Percentiles rank a stretch among this genome's conserved stretches.
Conservation (phyloP, 2,329 filamentous ascomycete genomes). For the Alternaria tenuissima region DNA sequence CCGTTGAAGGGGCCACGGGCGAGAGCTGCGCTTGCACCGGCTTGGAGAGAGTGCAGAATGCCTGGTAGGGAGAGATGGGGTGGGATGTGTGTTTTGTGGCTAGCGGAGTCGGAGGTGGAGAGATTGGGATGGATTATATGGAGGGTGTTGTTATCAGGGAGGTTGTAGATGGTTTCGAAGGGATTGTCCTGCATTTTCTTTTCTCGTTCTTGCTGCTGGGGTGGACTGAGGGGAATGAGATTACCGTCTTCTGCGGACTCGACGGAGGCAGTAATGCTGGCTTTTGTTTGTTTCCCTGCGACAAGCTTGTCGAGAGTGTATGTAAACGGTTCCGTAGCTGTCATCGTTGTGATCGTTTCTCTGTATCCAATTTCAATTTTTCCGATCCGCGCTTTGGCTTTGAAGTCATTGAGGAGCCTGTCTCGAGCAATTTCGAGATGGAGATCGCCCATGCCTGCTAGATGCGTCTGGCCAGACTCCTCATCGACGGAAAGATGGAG, state of each 20-base stretch:
- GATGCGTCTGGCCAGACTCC: conserved; percentile 89
- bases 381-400: conserved; percentile 84
- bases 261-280: conserved; percentile 74
- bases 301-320: conserved; percentile 79
- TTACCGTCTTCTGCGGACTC: conserved; percentile 62
- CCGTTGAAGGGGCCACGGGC: conserved; percentile 82
- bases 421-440: conserved; percentile 94
- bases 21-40: conserved; percentile 83
- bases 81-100: conserved; percentile 60
- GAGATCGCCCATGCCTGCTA: conserved; percentile 95
- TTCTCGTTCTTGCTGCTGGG: conserved; percentile 23
- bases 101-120: conserved; percentile 46
- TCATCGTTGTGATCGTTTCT: conserved; percentile 71
- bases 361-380: conserved; percentile 95
- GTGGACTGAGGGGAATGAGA: conserved; percentile 27
- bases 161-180: conserved; percentile 39
- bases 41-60: conserved; percentile 68
- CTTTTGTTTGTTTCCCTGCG: conserved; percentile 80
- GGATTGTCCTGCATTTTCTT: conserved; percentile 37
- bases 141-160: conserved; percentile 74
- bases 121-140: conserved; percentile 64
- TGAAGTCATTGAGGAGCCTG: conserved; percentile 86
- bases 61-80: conserved; percentile 60
- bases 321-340: conserved; percentile 63
- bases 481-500: conserved; percentile 84